Base-by-base conservation (phyloP, 306 rosid genomes). In the Gastrolobium villosum region DNA sequence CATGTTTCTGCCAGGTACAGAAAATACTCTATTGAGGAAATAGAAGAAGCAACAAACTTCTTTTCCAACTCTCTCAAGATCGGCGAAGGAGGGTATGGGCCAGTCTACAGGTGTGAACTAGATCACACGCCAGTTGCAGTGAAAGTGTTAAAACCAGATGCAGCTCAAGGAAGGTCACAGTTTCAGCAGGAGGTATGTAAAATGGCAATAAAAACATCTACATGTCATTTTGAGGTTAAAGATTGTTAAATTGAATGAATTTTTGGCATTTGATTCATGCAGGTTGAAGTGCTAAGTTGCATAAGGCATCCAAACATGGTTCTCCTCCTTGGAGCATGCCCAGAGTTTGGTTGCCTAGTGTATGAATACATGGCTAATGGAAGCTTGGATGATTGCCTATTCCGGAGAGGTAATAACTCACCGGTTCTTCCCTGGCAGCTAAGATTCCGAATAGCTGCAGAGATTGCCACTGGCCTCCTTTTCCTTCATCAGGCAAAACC, bases 81-180 rank as follows among this genome's bases (percentile, higher is more conserved):
- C 9, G 97, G 98, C 1, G 98, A 94, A 89, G 97, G 98, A 56
- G 97, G 97, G 52, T 94, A 91, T 57, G 98, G 97, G 5, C 97
- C 98, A 1, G 97, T 91, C 26, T 94, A 70, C 71, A 82, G 76
- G 63, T 81, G 89, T 53, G 90, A 90, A 75, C 84, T 94, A 53
- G 96, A 90, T 80, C 97, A 91, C 87, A 94, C 98, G 0, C 65
- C 75, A 7, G 97, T 94, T 10, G 98, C 98, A 8, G 77, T 93
- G 28, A 93, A 93, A 83, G 89, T 91, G 67, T 86, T 91, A 3
- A 87, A 86, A 36, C 92, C 95, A 7, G 92, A 86, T 60, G 97
- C 98, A 50, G 88, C 94, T 76, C 97, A 94, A 40, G 98, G 98
- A 61, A 46, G 88, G 4, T 67, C 90, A 5, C 98, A 94, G 86